Evolutionary conservation across 2,329 filamentous ascomycete species (phyloP), one percentile per base, ranked within the genome.

Genomic region (Phaeosphaeria sp.): DNA sequence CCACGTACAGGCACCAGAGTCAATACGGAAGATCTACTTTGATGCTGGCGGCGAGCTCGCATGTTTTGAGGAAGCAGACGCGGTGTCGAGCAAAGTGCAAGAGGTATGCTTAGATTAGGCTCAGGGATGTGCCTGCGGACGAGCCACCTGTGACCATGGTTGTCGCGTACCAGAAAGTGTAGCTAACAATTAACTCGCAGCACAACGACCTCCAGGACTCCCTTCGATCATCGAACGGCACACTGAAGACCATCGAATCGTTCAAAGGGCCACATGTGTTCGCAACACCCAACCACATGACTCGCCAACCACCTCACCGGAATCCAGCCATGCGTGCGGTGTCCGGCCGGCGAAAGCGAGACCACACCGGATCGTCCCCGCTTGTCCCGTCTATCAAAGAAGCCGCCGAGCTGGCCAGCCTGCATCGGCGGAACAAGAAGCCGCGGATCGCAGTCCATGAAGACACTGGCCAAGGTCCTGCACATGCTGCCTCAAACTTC

Each of bases 11-110:
- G 96, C 93, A 1, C 95, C 95, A 2, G 86, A 88, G 17, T 89
- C 91, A 51, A 81, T 99, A 59, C 87, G 88, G 61, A 88, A 88
- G 55, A 90, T 98, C 73, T 88, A 86, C 42, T 93, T 96, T 67
- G 87, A 89, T 51, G 80, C 91, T 36, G 86, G 86, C 48, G 86
- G 87, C 45, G 81, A 82, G 56, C 80, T 86, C 7, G 83, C 87
- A n/a, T 79, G 83, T 36, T 89, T 90, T 60, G 81, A 84, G 55
- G 88, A 90, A 74, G 82, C 86, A 3, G 86, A 89, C 52, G 81
- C 87, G 67, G 79, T 84, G 20, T 74, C 79, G 24, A 77, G 82
- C 55, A 82, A 84, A 56, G 71, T 87, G 30, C 79, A 82, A 64
- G 81, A 86, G 80, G 85, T 87, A 79, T 55, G 81, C 72, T 68